Conservation (phyloP, 768 basidiomycete species). For the Auricularia sp. region DNA sequence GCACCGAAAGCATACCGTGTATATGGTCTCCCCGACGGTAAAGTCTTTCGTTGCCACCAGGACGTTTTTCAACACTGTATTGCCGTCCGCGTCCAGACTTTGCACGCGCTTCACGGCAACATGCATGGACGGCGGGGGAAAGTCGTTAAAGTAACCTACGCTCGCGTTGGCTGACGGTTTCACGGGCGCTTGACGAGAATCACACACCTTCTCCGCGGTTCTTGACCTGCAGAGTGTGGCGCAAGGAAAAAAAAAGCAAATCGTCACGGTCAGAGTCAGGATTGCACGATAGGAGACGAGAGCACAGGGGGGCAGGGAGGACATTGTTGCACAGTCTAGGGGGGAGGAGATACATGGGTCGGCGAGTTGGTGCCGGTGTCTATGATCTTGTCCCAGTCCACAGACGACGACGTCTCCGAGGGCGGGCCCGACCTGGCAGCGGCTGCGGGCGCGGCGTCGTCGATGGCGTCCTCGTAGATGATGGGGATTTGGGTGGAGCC, state of each 20-base stretch:
- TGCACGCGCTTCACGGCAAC: slow-evolving; percentile 41
- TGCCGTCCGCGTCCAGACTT: slow-evolving; percentile 4
- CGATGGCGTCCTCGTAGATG: slow-evolving; percentile 19
- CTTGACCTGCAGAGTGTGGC: slow-evolving; percentile 41
- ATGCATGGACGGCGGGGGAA: slow-evolving; percentile 66
- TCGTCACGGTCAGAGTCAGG: slow-evolving; percentile 11
- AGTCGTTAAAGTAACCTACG: slow-evolving; percentile 66
- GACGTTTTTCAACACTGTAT: slow-evolving; percentile 28
- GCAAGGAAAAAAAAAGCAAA: slow-evolving; percentile 1
- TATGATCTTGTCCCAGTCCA: slow-evolving; percentile 77
- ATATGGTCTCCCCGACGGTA: slow-evolving; percentile 62
- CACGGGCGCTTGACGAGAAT: neutral
- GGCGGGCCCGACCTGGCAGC: slow-evolving; percentile 46
- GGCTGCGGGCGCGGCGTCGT: slow-evolving; percentile 45
- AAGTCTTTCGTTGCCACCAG: slow-evolving; percentile 61
- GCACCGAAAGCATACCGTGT: slow-evolving; percentile 40
- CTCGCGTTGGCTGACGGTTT: neutral
- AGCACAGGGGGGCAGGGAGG: slow-evolving; percentile 1
- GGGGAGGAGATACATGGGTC: slow-evolving; percentile 15
- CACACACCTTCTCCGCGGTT: slow-evolving; percentile 61
- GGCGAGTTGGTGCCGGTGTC: slow-evolving; percentile 29
- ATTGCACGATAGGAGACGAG: slow-evolving; percentile 5
- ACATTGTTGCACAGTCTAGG: neutral
- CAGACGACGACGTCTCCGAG: slow-evolving; percentile 70
- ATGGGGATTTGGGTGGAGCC: slow-evolving; percentile 13